Percentiles rank a stretch among this genome's conserved stretches.
Conservation (phyloP, 1,284 basidiomycete genomes). For the Malassezia obtusa region DNA sequence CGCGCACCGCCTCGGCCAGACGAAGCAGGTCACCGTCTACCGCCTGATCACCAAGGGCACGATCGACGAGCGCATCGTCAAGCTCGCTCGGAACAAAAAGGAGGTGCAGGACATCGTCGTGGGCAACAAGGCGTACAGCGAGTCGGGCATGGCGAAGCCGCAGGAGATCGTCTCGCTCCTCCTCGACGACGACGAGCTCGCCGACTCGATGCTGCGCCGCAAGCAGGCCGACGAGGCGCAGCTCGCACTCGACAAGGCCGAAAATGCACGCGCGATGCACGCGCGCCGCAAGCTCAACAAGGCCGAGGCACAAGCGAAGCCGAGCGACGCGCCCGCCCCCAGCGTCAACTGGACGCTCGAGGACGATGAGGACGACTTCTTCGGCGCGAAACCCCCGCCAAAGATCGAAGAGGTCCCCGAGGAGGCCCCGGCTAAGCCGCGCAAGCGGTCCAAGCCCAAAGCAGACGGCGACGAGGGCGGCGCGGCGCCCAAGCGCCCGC, state of each 20-base stretch:
- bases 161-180: conserved; percentile 94
- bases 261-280: conserved; percentile 38
- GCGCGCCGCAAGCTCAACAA: conserved; percentile 35
- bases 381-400: conserved; percentile 29
- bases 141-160: conserved; percentile 65
- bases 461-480: not conserved
- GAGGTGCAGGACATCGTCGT: conserved; percentile 87
- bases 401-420: conserved; percentile 22
- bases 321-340: conserved; percentile 14
- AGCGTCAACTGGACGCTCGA: conserved; percentile 36
- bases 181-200: conserved; percentile 74
- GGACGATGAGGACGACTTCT: conserved; percentile 48
- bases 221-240: conserved; percentile 47
- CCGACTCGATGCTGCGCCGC: conserved; percentile 45
- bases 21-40: conserved; percentile 96
- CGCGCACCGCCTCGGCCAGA: conserved; percentile 95
- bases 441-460: conserved; percentile 15
- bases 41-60: conserved; percentile 91
- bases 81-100: conserved; percentile 46
- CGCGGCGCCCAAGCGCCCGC: conserved; percentile 8
- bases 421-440: conserved; percentile 19
- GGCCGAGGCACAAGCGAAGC: conserved; percentile 21
- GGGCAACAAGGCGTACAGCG: conserved; percentile 70
- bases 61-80: conserved; percentile 95
- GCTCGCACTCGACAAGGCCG: conserved; percentile 41